Conservation (phyloP, 179 eudicot genomes). For the Corrigiola litoralis region DNA sequence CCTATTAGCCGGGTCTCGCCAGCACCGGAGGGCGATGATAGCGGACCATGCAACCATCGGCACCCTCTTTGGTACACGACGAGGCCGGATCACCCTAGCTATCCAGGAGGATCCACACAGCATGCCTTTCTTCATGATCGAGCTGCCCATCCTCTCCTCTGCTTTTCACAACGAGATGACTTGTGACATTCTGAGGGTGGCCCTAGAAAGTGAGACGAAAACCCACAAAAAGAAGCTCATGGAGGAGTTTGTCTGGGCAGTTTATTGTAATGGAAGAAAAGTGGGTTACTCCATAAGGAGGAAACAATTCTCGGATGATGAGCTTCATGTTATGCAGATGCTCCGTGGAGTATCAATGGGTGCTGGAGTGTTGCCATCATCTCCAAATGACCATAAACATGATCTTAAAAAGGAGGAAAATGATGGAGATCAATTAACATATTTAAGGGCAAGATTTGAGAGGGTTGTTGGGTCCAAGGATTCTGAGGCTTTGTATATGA, state of each 20-base stretch:
- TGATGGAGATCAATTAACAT: conserved; percentile 43
- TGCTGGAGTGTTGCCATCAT: conserved; percentile 68
- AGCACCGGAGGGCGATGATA: conserved; percentile 41
- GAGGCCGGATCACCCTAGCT: conserved; percentile 61
- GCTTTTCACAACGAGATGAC: conserved; percentile 77
- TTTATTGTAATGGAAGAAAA: conserved; percentile 72
- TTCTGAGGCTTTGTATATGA: conserved; percentile 77
- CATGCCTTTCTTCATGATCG: conserved; percentile 53
- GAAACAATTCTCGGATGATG: conserved; percentile 62
- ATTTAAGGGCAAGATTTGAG: conserved; percentile 75
- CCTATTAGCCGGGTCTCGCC: conserved; percentile 40
- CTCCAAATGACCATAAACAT: conserved; percentile 10
- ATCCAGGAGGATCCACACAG: conserved; percentile 77
- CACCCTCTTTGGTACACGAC: conserved; percentile 72
- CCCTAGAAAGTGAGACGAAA: conserved; percentile 73
- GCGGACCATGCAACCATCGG: conserved; percentile 74
- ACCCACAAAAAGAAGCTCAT: conserved; percentile 49
- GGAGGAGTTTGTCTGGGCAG: conserved; percentile 85
- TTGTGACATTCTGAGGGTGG: conserved; percentile 51
- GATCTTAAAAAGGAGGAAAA: conserved; percentile 17
- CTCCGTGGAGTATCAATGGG: conserved; percentile 90
- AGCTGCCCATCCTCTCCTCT: conserved; percentile 56
- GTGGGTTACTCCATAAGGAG: conserved; percentile 70
- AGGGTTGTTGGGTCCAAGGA: conserved; percentile 82
- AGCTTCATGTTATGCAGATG: conserved; percentile 63